Base-by-base conservation (phyloP, 768 basidiomycete genomes). In the Tephrocybe sp. region DNA sequence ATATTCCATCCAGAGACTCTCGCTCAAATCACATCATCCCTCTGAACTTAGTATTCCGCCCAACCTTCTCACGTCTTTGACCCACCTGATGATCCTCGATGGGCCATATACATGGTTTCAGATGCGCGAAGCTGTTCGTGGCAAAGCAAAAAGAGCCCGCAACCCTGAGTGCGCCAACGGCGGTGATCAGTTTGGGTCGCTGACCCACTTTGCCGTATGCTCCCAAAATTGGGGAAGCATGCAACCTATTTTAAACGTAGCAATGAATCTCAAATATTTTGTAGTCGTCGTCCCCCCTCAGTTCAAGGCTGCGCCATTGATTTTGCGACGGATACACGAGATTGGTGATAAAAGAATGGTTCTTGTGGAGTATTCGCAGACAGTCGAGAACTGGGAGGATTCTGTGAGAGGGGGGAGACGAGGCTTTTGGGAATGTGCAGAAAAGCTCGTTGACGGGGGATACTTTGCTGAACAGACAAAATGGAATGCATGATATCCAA, bases 61-160 rank as follows among this genome's bases (percentile, higher is more conserved):
- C 5, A 42, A 41, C 1, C 49, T 65, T 9, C 40, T 63, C 5
- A 47, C 62, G 14, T 46, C 55, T 3, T 23, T 68, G 5, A 65
- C 67, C 4, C 67, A 66, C 51, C 54, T 68, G 0, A 47, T 58
- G 31, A 58, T 68, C 26, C 55, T 65, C 34, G 56, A 55, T 34
- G 57, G 61, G 14, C 52, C 59, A 1, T 58, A 55, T 17, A 51
- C 38, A 1, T 67, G 61, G 61, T 60, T 56, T 23, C 57, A 58
- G 20, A 54, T 62, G 47, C 45, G 59, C 1, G 48, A 60, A 17
- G 59, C 55, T 12, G 51, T 45, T 7, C 61, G 47, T 11, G 52
- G 48, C 17, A 54, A 49, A 17, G 16, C 33, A 14, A 34, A 45
- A 5, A 48, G 45, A 36, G 40, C 45, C 12, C 40, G 22, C 35